phyloP scores from a whole-genome alignment of 805 yeast species.

The Myxozyma udenii region DNA sequence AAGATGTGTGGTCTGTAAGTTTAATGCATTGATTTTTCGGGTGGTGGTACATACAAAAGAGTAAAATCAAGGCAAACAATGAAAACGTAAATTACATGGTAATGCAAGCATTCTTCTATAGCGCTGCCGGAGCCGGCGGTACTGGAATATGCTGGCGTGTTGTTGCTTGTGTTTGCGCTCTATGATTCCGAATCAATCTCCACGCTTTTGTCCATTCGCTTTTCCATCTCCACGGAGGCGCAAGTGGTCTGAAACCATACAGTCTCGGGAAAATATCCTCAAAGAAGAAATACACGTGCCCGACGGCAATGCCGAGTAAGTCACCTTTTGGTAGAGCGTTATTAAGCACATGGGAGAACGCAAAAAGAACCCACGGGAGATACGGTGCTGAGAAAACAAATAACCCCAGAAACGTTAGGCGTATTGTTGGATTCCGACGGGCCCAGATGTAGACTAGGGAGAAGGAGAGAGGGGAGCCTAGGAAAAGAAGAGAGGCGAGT shows the following conservation, averaged over 20 bases:
- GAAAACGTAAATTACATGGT: too few species aligned
- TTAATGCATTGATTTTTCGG: too few species aligned
- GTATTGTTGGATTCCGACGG: constrained; percentile 45
- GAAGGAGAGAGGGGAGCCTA: constrained; percentile 43
- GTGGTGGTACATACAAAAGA: too few species aligned
- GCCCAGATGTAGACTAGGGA: constrained; percentile 49
- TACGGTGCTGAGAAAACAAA: constrained; percentile 45
- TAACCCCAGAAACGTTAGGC: constrained; percentile 44
- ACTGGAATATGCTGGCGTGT: background rate
- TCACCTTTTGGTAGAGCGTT: constrained; percentile 33
- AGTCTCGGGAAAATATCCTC: constrained; percentile 46
- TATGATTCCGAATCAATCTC: too few species aligned
- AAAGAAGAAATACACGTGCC: constrained; percentile 44
- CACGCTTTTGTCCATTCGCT: background rate
- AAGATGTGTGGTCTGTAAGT: too few species aligned
- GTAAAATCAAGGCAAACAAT: too few species aligned
- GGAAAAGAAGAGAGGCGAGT: constrained; percentile 36
- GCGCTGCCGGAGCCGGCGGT: background rate
- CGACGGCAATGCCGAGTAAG: constrained; percentile 43
- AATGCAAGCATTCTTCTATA: too few species aligned
- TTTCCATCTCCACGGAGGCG: constrained; percentile 46
- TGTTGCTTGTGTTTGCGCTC: background rate
- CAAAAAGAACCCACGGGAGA: constrained; percentile 43
- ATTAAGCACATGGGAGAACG: constrained; percentile 32
- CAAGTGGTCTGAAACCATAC: constrained; percentile 35